Evolutionary conservation across 2,329 filamentous ascomycete genomes (phyloP).

Genomic region (Thielaviopsis euricoi): DNA sequence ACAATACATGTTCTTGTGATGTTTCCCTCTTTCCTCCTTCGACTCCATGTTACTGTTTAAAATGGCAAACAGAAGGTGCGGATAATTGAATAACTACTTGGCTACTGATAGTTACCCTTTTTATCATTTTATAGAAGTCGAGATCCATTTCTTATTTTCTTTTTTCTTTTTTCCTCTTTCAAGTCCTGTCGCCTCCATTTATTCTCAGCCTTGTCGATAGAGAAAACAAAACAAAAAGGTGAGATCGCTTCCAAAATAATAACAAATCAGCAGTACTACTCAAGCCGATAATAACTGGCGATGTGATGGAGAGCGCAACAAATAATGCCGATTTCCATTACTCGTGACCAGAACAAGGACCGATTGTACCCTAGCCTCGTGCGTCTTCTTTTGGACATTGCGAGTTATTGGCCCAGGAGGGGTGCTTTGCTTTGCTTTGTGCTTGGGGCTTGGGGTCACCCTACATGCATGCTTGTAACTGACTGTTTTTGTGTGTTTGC

Average conservation of each 20-base stretch:
- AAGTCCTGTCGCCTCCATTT: background rate
- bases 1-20: too few relatives aligned
- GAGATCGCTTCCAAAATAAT: too few relatives aligned
- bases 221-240: background rate
- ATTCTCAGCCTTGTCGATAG: background rate
- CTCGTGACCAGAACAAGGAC: background rate
- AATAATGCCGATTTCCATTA: too few relatives aligned
- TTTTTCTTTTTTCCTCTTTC: too few relatives aligned
- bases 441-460: too few relatives aligned
- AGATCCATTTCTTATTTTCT: too few relatives aligned
- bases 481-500: too few relatives aligned
- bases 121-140: too few relatives aligned
- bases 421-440: background rate
- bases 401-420: background rate
- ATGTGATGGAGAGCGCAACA: too few relatives aligned
- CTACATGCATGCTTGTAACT: too few relatives aligned
- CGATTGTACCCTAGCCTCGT: background rate
- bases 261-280: too few relatives aligned
- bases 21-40: background rate
- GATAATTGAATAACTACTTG: background rate
- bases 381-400: too few relatives aligned
- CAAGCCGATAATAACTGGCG: background rate
- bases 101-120: background rate
- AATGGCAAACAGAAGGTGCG: background rate
- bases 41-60: background rate